These are phyloP conservation scores for Marasmius sp. DNA, from an alignment of 1,284 basidiomycete species.

Conservation along the genomic window DNA sequence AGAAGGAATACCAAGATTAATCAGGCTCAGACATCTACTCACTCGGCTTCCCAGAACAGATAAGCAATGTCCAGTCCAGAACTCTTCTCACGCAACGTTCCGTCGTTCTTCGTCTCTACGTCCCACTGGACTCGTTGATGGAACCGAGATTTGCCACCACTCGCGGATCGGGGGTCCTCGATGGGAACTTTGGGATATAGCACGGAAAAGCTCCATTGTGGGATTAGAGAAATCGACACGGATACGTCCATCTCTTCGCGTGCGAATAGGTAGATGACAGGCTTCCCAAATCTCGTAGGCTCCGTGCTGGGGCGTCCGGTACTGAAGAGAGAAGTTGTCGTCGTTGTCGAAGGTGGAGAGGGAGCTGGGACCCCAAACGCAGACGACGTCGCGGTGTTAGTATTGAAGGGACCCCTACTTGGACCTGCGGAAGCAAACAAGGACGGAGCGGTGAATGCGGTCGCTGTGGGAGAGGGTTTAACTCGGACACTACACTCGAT, in stretches of 20 bases:
- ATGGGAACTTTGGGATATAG: slow-evolving; percentile 29
- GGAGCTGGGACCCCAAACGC: neutral
- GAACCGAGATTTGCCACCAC: neutral
- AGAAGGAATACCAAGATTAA: neutral
- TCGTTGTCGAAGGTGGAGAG: neutral
- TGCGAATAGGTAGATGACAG: slow-evolving; percentile 31
- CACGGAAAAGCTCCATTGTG: slow-evolving; percentile 30
- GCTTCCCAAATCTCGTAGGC: slow-evolving; percentile 20
- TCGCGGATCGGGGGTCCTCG: neutral
- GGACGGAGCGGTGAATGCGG: neutral
- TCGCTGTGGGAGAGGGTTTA: neutral
- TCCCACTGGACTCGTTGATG: neutral
- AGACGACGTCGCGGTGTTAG: no score
- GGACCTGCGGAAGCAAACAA: neutral
- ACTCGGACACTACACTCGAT: neutral
- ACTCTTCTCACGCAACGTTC: neutral
- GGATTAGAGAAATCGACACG: slow-evolving; percentile 25
- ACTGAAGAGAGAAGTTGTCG: neutral
- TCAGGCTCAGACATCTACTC: neutral
- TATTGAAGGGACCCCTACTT: no score
- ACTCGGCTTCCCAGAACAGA: neutral
- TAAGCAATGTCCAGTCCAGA: neutral
- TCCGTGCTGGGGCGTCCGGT: neutral
- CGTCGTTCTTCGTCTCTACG: neutral
- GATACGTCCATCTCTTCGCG: slow-evolving; percentile 21